Conservation (phyloP, 208 protist genomes). For the Acanthamoeba triangularis region DNA sequence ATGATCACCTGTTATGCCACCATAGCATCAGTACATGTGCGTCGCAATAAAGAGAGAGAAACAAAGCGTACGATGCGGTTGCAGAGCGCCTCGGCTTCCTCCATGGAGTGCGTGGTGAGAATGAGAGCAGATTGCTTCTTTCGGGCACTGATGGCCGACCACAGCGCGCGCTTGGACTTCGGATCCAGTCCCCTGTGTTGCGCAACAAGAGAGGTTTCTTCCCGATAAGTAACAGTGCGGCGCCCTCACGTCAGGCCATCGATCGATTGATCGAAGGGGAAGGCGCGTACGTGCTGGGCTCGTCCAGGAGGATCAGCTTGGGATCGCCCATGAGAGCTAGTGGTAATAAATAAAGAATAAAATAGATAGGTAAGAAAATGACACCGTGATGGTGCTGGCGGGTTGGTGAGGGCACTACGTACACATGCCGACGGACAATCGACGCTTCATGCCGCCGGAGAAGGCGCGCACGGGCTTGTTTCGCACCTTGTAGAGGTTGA, state of each 20-base stretch:
- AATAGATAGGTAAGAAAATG: neutral
- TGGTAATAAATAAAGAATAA: neutral
- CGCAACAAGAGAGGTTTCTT: neutral
- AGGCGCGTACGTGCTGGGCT: slow-evolving; percentile 74
- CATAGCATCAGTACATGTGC: too few species aligned
- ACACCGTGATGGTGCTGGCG: neutral
- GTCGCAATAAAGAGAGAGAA: too few species aligned
- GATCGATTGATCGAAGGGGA: neutral
- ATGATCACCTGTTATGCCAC: slow-evolving; percentile 77
- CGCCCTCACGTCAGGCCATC: too few species aligned
- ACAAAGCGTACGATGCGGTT: neutral
- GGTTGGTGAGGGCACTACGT: neutral
- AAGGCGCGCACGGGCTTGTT: slow-evolving; percentile 18
- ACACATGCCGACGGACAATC: slow-evolving; percentile 79
- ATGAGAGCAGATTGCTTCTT: slow-evolving; percentile 74
- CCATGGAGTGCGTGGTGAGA: slow-evolving; percentile 84
- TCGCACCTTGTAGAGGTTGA: slow-evolving; percentile 62
- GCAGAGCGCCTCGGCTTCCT: slow-evolving; percentile 80
- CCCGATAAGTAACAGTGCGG: too few species aligned
- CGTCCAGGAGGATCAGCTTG: slow-evolving; percentile 62
- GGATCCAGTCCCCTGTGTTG: slow-evolving; percentile 76
- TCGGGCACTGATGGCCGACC: slow-evolving; percentile 74
- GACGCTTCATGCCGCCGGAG: slow-evolving; percentile 83
- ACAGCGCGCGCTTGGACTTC: slow-evolving; percentile 78
- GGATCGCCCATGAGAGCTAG: slow-evolving; percentile 80